Base-by-base conservation (phyloP, 768 basidiomycete species). In the Serendipita sp. region DNA sequence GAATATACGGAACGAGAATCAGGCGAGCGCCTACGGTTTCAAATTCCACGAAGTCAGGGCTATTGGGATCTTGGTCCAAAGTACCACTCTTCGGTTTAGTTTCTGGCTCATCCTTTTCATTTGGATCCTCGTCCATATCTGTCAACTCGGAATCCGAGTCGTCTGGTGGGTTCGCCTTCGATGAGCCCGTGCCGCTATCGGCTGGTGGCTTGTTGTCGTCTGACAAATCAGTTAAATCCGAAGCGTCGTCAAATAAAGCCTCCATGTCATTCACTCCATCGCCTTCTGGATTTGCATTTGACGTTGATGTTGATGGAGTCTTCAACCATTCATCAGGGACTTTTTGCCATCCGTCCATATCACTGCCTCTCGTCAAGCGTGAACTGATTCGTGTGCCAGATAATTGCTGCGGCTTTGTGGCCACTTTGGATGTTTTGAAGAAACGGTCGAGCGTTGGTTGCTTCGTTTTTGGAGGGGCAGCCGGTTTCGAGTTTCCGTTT, bases 221-320 rank as follows among this genome's bases (percentile, higher is more conserved):
- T 16, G 64, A 48, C 3, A 52, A 13, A 27, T 63, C 60, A 36
- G 64, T 64, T 43, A 43, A 45, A 45, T n/a, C 62, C 29, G 67
- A 43, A 53, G 50, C 50, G 31, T 36, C 45, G 66, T 66, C 60
- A 55, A 66, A 23, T 53, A 66, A 2, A 2, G 67, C 34, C 27
- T 44, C 5, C 53, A 62, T 46, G 31, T 50, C 44, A 44, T 64
- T 27, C 60, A 63, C 16, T 62, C 62, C 8, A 29, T 60, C 10
- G 8, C 29, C 29, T 5, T 50, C 48, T 50, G 48, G 29, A 18
- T 18, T 31, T 8, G n/a, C n/a, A 50, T n/a, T 31, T n/a, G n/a
- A 31, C n/a, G n/a, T 31, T 65, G 16, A 31, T 50, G n/a, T 31
- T 65, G 16, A 31, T 62, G 34, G n/a, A 34, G 15, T 34, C n/a